Evolutionary conservation across 2,329 filamentous ascomycete species (phyloP), one percentile per base, ranked within the genome.

Genomic region (Microcera coccophila): DNA sequence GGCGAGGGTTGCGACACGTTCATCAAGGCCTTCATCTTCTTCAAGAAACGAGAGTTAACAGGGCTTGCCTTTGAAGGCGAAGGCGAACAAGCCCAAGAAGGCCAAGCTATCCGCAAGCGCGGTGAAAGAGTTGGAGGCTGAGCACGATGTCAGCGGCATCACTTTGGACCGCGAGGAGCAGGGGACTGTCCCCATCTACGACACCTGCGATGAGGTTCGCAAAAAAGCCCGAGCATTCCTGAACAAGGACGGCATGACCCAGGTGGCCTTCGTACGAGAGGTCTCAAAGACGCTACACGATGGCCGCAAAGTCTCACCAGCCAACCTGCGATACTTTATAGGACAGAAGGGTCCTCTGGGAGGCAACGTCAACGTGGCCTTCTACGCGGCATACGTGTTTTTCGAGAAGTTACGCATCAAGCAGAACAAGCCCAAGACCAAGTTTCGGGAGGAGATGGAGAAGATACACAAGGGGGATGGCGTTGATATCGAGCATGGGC

Each of bases 401-500:
- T 82, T 82, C 52, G 77, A 82, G 63, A 82, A 81, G 64, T 48
- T 74, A 50, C 62, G 77, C 14, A 60, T 81, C 41, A 68, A 68
- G 53, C 65, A 76, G 39, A 62, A 64, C 1, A 79, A 75, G 59
- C 63, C 70, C 34, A 81, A 81, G 64, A 67, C 60, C 15, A 68
- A 73, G 54, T 69, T 72, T 53, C 62, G 77, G 11, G 38, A 65
- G 47, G 70, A 75, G 43, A 79, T 81, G 74, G 76, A 81, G 57
- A 42, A 52, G 14, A 42, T 50, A 2, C 58, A 66, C 45, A 54
- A 53, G 1, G 20, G 31, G 5, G 20, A 37, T 4, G 65, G 63
- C 11, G 52, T 66, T 18, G 48, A 55, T 37, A 44, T 9, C 10
- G 45, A 57, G 22, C 21, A 54, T 15, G 49, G 49, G 34, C 41